Conservation (phyloP, 2,329 filamentous ascomycete genomes). For the Stemphylium beticola region DNA sequence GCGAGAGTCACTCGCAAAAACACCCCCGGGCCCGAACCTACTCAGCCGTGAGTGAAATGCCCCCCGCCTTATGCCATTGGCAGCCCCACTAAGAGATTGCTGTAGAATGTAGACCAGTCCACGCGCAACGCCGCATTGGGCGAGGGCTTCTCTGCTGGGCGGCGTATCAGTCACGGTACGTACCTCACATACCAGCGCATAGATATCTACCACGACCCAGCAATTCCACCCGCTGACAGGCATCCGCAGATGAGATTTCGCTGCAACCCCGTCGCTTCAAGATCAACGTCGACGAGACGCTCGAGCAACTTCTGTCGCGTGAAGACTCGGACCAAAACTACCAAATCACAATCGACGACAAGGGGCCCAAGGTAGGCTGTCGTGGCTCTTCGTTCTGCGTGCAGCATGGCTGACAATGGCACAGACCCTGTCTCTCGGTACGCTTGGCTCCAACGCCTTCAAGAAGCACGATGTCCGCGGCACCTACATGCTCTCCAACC, state of each 20-base stretch:
- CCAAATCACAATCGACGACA: slow-evolving; percentile 97
- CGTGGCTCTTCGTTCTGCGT: not conserved
- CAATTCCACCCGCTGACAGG: not conserved
- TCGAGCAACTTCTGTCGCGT: slow-evolving; percentile 77
- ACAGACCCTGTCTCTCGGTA: slow-evolving; percentile 81
- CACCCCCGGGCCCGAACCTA: slow-evolving; percentile 60
- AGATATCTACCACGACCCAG: no score
- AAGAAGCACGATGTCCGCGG: slow-evolving; percentile 90
- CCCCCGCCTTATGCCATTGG: not conserved
- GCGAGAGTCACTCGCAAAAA: slow-evolving; percentile 55
- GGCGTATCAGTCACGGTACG: slow-evolving; percentile 49
- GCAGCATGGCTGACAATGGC: slow-evolving; percentile 29
- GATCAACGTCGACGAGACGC: slow-evolving; percentile 82
- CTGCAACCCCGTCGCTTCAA: slow-evolving; percentile 78
- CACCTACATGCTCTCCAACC: slow-evolving; percentile 96
- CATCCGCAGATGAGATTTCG: slow-evolving; percentile 70
- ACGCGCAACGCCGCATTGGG: slow-evolving; percentile 39
- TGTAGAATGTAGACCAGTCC: slow-evolving; percentile 37
- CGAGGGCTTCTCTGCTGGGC: slow-evolving; percentile 37
- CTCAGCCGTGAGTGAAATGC: slow-evolving; percentile 57
- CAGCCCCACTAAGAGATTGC: slow-evolving; percentile 16
- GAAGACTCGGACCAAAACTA: slow-evolving; percentile 95
- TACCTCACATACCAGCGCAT: not conserved
- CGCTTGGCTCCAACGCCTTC: slow-evolving; percentile 82
- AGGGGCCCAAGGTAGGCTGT: slow-evolving; percentile 79